phyloP scores from a whole-genome alignment of 2,329 filamentous ascomycete species.

The Penicillium sp. region DNA sequence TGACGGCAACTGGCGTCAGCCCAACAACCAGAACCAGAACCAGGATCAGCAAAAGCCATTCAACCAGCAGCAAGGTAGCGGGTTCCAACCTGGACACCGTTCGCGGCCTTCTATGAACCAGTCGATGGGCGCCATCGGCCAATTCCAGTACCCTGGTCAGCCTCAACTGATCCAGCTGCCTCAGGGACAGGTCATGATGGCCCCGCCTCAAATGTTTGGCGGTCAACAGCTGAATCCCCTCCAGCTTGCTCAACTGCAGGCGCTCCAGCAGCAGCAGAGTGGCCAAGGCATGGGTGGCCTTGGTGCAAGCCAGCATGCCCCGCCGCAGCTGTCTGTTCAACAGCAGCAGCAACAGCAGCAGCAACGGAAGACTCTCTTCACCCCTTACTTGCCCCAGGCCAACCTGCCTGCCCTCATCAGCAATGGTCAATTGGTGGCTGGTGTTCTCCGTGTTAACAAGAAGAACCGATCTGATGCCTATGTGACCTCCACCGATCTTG shows the following conservation, averaged over 20 bases:
- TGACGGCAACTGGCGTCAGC: slow-evolving; percentile 96
- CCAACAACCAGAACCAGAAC: slow-evolving; percentile 50
- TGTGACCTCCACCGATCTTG: slow-evolving; percentile 89
- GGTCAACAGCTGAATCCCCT: slow-evolving; percentile 85
- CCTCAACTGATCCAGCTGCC: slow-evolving; percentile 84
- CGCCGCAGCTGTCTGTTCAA: slow-evolving; percentile 58
- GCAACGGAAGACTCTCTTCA: slow-evolving; percentile 97
- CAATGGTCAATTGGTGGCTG: slow-evolving; percentile 92
- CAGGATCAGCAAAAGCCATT: slow-evolving; percentile 60
- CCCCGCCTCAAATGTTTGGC: slow-evolving; percentile 75
- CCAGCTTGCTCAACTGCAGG: slow-evolving; percentile 87
- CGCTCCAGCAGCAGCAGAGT: slow-evolving; percentile 75
- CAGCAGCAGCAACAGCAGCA: slow-evolving; percentile 75
- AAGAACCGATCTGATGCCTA: slow-evolving; percentile 99
- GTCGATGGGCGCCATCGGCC: slow-evolving; percentile 78
- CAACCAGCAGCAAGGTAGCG: slow-evolving; percentile 58
- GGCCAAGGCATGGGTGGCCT: slow-evolving; percentile 72
- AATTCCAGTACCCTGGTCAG: slow-evolving; percentile 87
- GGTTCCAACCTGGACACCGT: slow-evolving; percentile 92
- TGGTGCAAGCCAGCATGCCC: slow-evolving; percentile 70
- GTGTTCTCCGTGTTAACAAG: slow-evolving; percentile 97
- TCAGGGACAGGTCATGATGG: slow-evolving; percentile 78
- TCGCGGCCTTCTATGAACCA: slow-evolving; percentile 80
- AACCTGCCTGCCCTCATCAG: slow-evolving; percentile 85
- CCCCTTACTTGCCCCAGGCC: slow-evolving; percentile 93